These are phyloP conservation scores for Fusarium stilboides DNA, from an alignment of 2,329 filamentous ascomycete species.

Conservation along the genomic window DNA sequence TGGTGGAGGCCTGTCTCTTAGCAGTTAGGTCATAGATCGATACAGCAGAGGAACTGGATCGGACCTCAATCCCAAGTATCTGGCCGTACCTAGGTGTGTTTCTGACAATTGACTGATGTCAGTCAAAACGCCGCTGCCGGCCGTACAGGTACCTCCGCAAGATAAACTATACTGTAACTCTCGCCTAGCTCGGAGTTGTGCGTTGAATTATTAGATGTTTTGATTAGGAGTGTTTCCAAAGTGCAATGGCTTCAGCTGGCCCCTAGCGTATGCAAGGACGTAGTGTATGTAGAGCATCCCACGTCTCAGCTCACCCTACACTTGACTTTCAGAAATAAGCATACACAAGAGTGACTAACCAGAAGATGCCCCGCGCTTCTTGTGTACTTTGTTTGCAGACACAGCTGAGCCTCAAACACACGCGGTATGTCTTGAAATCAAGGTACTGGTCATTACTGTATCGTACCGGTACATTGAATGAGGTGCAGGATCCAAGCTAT, in stretches of 20 bases:
- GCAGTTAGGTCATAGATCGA: constrained; percentile 40
- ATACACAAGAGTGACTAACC: constrained; percentile 5
- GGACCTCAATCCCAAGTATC: constrained; percentile 14
- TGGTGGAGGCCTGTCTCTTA: constrained; percentile 14
- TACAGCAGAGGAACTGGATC: constrained; percentile 7
- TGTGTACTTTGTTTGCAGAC: background rate
- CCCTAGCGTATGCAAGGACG: constrained; percentile 20
- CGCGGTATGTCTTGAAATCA: constrained; percentile 15
- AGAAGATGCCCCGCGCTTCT: constrained; percentile 1
- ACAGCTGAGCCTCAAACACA: constrained; percentile 31
- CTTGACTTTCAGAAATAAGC: constrained; percentile 23
- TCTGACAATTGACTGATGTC: constrained; percentile 36
- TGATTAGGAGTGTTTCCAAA: background rate
- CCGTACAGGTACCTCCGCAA: constrained; percentile 5
- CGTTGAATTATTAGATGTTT: background rate
- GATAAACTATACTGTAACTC: constrained; percentile 7
- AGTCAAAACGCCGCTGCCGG: constrained; percentile 16
- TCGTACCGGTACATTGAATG: background rate
- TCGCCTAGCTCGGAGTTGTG: constrained; percentile 2
- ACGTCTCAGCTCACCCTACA: constrained; percentile 24
- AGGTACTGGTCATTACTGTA: background rate
- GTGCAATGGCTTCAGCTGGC: constrained; percentile 17
- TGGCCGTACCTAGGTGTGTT: background rate
- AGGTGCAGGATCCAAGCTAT: background rate
- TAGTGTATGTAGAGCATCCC: constrained; percentile 1